Base-by-base conservation (phyloP, 139 green algal species). In the Chlorella ohadii region DNA sequence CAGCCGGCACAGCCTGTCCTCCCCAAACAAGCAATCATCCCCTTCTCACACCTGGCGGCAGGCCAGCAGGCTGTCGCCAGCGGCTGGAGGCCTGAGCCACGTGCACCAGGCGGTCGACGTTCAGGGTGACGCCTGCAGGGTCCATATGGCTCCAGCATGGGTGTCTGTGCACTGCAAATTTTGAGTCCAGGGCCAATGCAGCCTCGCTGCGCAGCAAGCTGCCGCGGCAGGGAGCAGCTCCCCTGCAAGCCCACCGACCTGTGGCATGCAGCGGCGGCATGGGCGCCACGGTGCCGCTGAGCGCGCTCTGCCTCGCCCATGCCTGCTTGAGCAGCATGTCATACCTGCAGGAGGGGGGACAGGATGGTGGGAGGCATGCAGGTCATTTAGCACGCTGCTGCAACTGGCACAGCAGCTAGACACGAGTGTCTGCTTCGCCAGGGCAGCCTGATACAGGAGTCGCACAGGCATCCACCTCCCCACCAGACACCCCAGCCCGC, bases 61-160 rank as follows among this genome's bases (percentile, higher is more conserved):
- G 31, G 78, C 63, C 31, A 20, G 39, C 67, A 28, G 36, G 39
- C 20, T 57, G 55, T 31, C 68, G 72, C 68, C 72, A 75, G 65
- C 77, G 72, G 13, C n/a, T 23, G 72, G 78, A 78, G 74, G 55
- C 31, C 33, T 85, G 83, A 38, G 85, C 55, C 57, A 86, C 57
- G 19, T 57, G 34, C 9, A 91, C 82, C 41, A 96, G 80, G 1
- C 89, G 88, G 61, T 96, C 90, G 19, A 93, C 83, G 67, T 94
- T 95, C 23, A 97, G 64, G 1, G 90, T 96, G 33, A 84, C 86
- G 33, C 94, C 94, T 19, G 93, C 92, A 22, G 15, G 15, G 51
- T 19, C 15, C n/a, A n/a, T n/a, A n/a, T n/a, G n/a, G n/a, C n/a
- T n/a, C n/a, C n/a, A n/a, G n/a, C n/a, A n/a, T n/a, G n/a, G n/a